phyloP scores from a whole-genome alignment of 169 alveolate genomes.

The Cryptosporidium andersoni region DNA sequence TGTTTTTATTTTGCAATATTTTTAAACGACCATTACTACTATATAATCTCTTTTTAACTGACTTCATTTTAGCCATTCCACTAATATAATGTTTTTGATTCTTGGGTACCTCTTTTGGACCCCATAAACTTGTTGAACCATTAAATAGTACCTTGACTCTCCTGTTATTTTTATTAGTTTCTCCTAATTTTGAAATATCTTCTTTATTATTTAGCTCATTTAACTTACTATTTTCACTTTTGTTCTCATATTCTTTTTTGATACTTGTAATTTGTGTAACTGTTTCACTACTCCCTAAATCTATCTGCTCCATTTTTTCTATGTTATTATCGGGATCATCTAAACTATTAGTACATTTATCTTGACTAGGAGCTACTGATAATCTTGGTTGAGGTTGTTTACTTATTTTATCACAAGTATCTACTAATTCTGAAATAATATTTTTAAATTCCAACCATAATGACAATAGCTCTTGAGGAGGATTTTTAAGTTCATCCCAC shows the following conservation, averaged over 20 bases:
- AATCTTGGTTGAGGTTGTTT: conserved; percentile 40
- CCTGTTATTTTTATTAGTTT: not conserved
- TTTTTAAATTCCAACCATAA: conserved; percentile 43
- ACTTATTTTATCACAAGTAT: conserved; percentile 39
- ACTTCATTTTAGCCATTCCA: conserved; percentile 20
- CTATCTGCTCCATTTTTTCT: not conserved
- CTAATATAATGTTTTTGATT: conserved; percentile 49
- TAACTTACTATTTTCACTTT: not conserved
- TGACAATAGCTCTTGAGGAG: conserved; percentile 38
- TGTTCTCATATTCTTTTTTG: not conserved
- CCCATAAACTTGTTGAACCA: conserved; percentile 51
- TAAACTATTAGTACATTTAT: not conserved
- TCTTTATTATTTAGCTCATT: not conserved
- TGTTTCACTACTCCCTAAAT: conserved; percentile 1
- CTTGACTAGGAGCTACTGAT: not conserved
- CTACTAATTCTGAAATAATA: conserved; percentile 31
- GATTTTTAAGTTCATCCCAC: conserved; percentile 47
- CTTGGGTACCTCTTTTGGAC: conserved; percentile 55
- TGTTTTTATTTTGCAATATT: not conserved
- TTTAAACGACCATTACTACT: conserved; percentile 50
- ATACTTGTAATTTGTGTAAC: not conserved
- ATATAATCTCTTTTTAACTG: conserved; percentile 36
- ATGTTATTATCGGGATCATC: not conserved
- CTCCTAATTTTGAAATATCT: not conserved
- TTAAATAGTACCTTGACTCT: not conserved